phyloP scores from a whole-genome alignment of 192 early-diverging fungal genomes.

The Coemansia sp. region DNA sequence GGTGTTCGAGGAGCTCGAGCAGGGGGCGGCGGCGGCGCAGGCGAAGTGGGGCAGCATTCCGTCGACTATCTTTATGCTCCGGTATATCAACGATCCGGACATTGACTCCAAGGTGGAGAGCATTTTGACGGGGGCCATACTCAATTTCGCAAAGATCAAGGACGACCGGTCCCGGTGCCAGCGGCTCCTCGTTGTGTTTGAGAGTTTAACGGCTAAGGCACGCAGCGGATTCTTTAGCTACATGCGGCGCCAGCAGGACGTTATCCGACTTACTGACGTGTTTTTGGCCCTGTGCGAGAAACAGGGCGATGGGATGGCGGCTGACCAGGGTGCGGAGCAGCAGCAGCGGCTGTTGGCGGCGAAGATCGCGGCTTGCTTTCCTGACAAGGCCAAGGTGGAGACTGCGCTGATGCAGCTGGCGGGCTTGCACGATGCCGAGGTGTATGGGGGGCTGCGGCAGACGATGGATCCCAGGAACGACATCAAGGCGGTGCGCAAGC shows the following conservation, averaged over 20 bases:
- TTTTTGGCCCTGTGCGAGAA: constrained; percentile 66
- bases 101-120: constrained; percentile 57
- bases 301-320: constrained; percentile 51
- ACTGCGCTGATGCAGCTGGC: constrained; percentile 69
- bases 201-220: constrained; percentile 64
- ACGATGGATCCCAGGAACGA: constrained; percentile 70
- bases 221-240: constrained; percentile 73
- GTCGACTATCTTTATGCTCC: constrained; percentile 69
- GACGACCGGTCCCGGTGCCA: constrained; percentile 47
- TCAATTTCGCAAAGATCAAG: constrained; percentile 44
- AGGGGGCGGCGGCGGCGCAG: constrained; percentile 55
- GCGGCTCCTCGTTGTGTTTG: constrained; percentile 69
- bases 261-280: constrained; percentile 57
- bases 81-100: constrained; percentile 85
- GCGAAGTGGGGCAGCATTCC: constrained; percentile 84
- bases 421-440: constrained; percentile 60
- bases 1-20: constrained; percentile 70
- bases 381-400: constrained; percentile 65
- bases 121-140: constrained; percentile 41
- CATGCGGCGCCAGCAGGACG: constrained; percentile 68
- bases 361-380: constrained; percentile 57
- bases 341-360: constrained; percentile 56
- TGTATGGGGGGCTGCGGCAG: constrained; percentile 67
- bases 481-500: constrained; percentile 69
- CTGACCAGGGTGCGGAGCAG: constrained; percentile 42